Base-by-base conservation (phyloP, 352 stramenopile genomes). In the Globisporangium okanoganense region DNA sequence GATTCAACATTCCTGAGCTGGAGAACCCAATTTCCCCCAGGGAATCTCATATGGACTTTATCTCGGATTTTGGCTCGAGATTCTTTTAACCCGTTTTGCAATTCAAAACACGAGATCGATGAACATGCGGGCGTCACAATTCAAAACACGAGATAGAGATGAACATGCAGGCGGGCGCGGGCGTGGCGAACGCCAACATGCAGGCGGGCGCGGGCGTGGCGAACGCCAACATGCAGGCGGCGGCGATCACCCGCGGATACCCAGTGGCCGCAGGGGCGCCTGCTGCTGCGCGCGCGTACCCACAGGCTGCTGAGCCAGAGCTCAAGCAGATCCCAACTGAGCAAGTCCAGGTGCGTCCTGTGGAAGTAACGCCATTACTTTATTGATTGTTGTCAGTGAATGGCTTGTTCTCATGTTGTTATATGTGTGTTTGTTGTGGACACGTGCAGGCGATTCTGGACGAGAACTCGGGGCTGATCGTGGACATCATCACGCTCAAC, bases 401-500 rank as follows among this genome's bases (percentile, higher is more conserved):
- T 20, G 38, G 14, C 35, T 18, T 20, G 38, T 44, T 36, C 40
- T 25, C 44, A 45, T 24, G 3, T 9, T 55, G 8, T 41, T n/a
- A 2, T 31, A 33, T 36, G 5, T 20, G 8, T n/a, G n/a, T n/a
- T n/a, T n/a, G n/a, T n/a, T n/a, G 8, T 43, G 36, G 10, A 43
- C 33, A 8, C 18, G 29, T n/a, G 33, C 25, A 94, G 85, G 82
- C 78, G 18, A 93, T 95, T 82, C 69, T 95, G 67, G 85, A 95
- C 49, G 83, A 95, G 64, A 95, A 95, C 70, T 92, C 85, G 53
- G 73, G 69, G 36, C 72, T 95, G 36, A 95, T 95, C 56, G 85
- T 95, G 9, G 85, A 93, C 63, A 92, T 95, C 72, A 95, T 95
- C 65, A 81, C 80, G 51, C 79, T 95, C 13, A 95, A 95, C 65